Evolutionary conservation across 176 grass and related monocot species (phyloP).

Genomic region (Phyllostachys edulis): DNA sequence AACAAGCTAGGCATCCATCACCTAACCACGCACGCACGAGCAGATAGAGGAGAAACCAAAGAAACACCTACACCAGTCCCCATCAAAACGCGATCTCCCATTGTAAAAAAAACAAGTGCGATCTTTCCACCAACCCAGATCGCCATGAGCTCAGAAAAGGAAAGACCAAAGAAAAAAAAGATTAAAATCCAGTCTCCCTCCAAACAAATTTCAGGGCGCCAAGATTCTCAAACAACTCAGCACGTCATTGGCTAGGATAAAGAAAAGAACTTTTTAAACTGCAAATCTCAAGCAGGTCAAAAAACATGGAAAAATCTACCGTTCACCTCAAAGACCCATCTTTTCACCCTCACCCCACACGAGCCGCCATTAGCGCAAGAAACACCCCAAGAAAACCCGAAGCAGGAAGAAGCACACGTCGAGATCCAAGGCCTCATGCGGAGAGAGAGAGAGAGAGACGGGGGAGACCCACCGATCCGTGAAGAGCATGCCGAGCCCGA

Average conservation of each 20-base stretch:
- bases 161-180: neutral
- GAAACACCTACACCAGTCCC: conserved; percentile 3
- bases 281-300: conserved; percentile 22
- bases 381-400: neutral
- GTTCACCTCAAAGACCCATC: neutral
- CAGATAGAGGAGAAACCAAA: neutral
- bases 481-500: conserved; percentile 85
- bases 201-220: neutral
- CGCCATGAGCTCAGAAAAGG: conserved; percentile 22
- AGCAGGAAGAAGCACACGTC: neutral
- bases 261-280: neutral
- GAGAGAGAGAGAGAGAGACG: too few relatives aligned
- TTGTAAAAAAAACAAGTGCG: neutral
- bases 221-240: neutral
- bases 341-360: neutral
- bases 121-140: conserved; percentile 50
- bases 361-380: neutral
- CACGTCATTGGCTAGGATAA: conserved; percentile 10
- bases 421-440: conserved; percentile 27
- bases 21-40: conserved; percentile 25
- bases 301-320: conserved; percentile 17
- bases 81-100: conserved; percentile 30
- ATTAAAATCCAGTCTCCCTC: conserved; percentile 9
- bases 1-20: conserved; percentile 12
- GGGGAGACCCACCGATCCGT: conserved; percentile 55